Evolutionary conservation across 352 stramenopile genomes (phyloP), one percentile per base, ranked within the genome.

Genomic region (Phytopythium oedochilum): DNA sequence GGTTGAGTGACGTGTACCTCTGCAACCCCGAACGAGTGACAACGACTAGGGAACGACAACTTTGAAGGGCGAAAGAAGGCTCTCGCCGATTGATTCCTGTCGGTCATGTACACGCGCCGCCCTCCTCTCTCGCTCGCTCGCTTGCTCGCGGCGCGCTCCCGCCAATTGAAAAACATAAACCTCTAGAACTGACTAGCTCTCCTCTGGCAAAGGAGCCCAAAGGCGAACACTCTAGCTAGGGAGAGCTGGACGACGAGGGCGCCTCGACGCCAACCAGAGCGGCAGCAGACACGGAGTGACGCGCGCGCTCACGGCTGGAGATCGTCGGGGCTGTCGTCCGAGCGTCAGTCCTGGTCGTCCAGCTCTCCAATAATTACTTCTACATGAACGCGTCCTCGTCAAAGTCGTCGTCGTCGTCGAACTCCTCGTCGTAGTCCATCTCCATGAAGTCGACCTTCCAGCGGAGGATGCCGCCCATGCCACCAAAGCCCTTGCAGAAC

Each of bases 371-470:
- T 83, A 83, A 77, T 83, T 84, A 86, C 67, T 75, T 75, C 80
- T 88, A 92, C 76, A 92, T 89, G 75, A 89, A 92, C 63, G 70
- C 65, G 25, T 91, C 81, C 59, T 91, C 81, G 63, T 91, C 81
- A 76, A 95, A 95, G 67, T 89, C 78, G 55, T 83, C 77, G 57
- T 97, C 86, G 64, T 89, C 81, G 67, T 97, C 90, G 60, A 84
- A 85, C 51, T 97, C 87, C 63, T 97, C 92, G 59, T 97, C 94
- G 70, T 98, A 97, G 53, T 98, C 96, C 71, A 98, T 82, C 71
- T 99, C 93, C 59, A 97, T 89, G 78, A 99, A 99, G 83, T 99
- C 96, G 18, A 99, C 96, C 74, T 98, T 98, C 97, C 97, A 99
- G 63, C 97, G 87, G 20, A 99, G 71, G 56, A 99, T 98, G 38